Evolutionary conservation across 108 stramenopile genomes (phyloP).

Genomic region (Heterococcus sp.): DNA sequence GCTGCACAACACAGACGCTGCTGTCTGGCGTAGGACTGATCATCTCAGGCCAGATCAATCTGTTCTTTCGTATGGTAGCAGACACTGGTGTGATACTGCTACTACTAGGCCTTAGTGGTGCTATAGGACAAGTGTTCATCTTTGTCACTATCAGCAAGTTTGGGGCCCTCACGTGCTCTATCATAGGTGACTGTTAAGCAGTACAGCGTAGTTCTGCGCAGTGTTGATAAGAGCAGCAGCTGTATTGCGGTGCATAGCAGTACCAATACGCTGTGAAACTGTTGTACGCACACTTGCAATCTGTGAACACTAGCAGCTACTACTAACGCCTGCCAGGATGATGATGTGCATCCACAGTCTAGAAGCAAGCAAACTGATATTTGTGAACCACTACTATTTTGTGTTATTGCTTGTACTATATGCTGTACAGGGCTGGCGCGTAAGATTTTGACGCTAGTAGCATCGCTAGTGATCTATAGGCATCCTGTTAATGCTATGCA

Average conservation of each 20-base stretch:
- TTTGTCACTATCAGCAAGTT: conserved; percentile 96
- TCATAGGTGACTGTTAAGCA: conserved; percentile 80
- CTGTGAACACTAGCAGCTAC: no score
- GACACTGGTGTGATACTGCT: conserved; percentile 89
- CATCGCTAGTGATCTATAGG: conserved; percentile 89
- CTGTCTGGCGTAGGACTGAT: conserved; percentile 81
- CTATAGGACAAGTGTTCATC: conserved; percentile 92
- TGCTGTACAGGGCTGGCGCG: conserved; percentile 65
- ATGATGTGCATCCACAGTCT: no score
- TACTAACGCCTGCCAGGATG: no score
- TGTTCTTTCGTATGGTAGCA: conserved; percentile 83
- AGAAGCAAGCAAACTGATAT: no score
- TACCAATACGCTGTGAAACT: no score
- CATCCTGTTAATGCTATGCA: conserved; percentile 75
- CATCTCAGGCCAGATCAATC: conserved; percentile 82
- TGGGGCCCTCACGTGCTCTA: conserved; percentile 90
- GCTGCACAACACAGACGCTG: conserved; percentile 67
- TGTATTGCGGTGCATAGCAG: no score
- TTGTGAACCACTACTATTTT: no score
- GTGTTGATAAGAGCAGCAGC: no score
- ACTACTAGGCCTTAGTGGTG: conserved; percentile 85
- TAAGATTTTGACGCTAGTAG: conserved; percentile 88
- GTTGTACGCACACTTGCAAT: no score
- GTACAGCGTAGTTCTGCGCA: no score
- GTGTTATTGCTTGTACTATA: not conserved